Base-by-base conservation (phyloP, 495 filamentous ascomycete genomes). In the Cenococcum geophilum region DNA sequence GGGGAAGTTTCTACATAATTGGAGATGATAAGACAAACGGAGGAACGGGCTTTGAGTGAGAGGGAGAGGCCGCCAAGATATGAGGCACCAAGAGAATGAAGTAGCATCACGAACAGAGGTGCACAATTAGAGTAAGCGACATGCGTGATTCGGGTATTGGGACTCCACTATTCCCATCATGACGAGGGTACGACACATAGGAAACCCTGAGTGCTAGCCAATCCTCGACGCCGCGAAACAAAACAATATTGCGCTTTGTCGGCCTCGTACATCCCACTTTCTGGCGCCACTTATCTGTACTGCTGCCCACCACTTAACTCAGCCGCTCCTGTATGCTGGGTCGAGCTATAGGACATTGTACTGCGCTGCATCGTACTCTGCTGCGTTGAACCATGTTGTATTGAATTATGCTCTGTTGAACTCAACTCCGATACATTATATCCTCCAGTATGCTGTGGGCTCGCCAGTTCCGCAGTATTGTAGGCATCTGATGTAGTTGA, bases 371-470 rank as follows among this genome's bases (percentile, higher is more conserved):
- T 32, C 27, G 27, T 32, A 32, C 27, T 32, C 2, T 32, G 6
- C 27, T 32, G 27, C 45, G 16, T 16, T 20, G 5, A 18, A 18
- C 16, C 22, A 9, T 49, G 5, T 20, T 10, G 22, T 14, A 22
- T 1, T 49, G 18, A 49, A 20, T 18, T 49, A n/a, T 49, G 22
- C 18, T 22, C 45, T 9, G 18, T 22, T 22, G 45, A 9, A 18
- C 45, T 22, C 53, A 62, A 36, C 45, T 62, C 60, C 25, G 54
- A 43, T 34, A 52, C 42, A 43, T 57, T 57, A 16, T 53, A 32
- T 4, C n/a, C 22, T 5, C 55, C 47, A 14, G 53, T 58, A 14
- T 45, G 59, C 25, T 62, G 58, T 21, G 51, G 57, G 10, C 34
- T 9, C 20, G n/a, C 2, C 36, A 64, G 36, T 45, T 64, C 62